phyloP scores from a whole-genome alignment of 2,329 filamentous ascomycete species.

The Cytospora chrysosperma region DNA sequence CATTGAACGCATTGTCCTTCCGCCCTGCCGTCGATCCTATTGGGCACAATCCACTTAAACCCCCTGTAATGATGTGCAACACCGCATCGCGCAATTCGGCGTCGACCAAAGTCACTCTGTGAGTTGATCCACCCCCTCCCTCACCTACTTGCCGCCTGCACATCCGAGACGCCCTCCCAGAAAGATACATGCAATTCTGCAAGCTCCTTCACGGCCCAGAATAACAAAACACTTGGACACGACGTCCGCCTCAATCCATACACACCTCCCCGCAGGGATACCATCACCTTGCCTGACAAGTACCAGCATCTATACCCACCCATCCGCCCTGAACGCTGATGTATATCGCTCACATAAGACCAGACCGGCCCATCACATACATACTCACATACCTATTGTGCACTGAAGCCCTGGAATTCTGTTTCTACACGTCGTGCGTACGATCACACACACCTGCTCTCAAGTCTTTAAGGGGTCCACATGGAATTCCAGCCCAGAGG shows the following conservation, averaged over 20 bases:
- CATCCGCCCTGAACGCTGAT: not conserved
- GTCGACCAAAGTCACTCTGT: constrained; percentile 15
- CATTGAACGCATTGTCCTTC: not conserved
- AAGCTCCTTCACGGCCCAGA: not conserved
- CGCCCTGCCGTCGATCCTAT: constrained; percentile 21
- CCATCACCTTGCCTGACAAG: not conserved
- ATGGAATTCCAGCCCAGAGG: not conserved
- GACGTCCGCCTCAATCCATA: constrained; percentile 15
- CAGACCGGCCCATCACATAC: not conserved
- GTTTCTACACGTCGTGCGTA: not conserved
- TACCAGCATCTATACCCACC: no score
- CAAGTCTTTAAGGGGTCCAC: not conserved
- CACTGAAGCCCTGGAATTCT: not conserved
- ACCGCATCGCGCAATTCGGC: constrained; percentile 27
- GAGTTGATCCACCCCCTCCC: constrained; percentile 25
- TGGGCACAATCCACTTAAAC: constrained; percentile 30
- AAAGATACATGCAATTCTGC: constrained; percentile 15
- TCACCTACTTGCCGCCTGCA: not conserved
- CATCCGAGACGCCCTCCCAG: not conserved
- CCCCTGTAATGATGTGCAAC: no score
- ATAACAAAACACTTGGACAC: not conserved
- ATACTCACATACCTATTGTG: not conserved
- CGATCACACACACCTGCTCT: not conserved
- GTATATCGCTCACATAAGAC: not conserved
- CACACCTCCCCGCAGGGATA: not conserved